phyloP scores from a whole-genome alignment of 805 yeast genomes.

The Candida peoriensis region DNA sequence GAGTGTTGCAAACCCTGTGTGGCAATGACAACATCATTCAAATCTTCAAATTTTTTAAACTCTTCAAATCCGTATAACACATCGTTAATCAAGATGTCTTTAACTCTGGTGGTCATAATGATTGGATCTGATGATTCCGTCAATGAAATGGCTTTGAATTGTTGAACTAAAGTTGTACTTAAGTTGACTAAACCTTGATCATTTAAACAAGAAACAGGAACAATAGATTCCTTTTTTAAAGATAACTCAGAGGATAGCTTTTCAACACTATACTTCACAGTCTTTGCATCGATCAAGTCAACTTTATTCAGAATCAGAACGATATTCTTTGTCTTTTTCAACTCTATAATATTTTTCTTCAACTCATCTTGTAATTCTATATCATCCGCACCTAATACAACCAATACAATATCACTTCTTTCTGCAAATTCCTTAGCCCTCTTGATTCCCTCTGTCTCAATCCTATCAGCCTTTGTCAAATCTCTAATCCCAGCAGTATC shows the following conservation, averaged over 20 bases:
- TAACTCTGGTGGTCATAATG: slow-evolving; percentile 67
- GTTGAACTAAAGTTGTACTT: slow-evolving; percentile 32
- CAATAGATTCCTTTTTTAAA: slow-evolving; percentile 21
- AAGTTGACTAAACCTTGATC: slow-evolving; percentile 53
- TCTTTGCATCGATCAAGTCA: slow-evolving; percentile 38
- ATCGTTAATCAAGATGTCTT: slow-evolving; percentile 69
- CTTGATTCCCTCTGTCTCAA: slow-evolving; percentile 77
- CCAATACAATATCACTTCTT: slow-evolving; percentile 63
- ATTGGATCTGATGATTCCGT: slow-evolving; percentile 59
- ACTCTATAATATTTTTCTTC: slow-evolving; percentile 30
- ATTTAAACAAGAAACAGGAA: slow-evolving; percentile 55
- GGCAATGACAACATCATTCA: slow-evolving; percentile 73
- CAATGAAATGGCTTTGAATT: slow-evolving; percentile 45
- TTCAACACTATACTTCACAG: slow-evolving; percentile 18
- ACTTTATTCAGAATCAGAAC: slow-evolving; percentile 53
- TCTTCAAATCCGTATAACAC: slow-evolving; percentile 71
- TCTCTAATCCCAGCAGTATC: slow-evolving; percentile 91
- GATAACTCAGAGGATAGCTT: slow-evolving; percentile 19
- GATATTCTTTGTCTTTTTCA: slow-evolving; percentile 27
- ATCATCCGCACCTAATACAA: slow-evolving; percentile 51
- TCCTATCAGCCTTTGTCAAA: slow-evolving; percentile 40
- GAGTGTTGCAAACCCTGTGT: slow-evolving; percentile 70
- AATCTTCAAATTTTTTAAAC: slow-evolving; percentile 43
- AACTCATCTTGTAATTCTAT: slow-evolving; percentile 33
- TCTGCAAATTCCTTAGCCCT: slow-evolving; percentile 61